Evolutionary conservation across 129 eudicot species (phyloP).

Genomic region (Centrapalus pauciflorus): DNA sequence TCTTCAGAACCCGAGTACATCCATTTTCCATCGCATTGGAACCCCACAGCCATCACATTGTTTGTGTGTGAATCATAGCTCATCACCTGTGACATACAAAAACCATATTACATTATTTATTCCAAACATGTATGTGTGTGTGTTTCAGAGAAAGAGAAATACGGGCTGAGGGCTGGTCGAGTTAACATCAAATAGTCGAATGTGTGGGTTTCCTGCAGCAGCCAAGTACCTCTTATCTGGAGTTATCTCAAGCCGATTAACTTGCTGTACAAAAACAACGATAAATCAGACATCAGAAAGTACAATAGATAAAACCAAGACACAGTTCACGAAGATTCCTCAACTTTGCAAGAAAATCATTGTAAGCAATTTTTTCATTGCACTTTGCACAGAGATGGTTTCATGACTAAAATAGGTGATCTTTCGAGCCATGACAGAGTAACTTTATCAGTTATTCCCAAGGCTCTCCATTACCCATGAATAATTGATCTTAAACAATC

Average conservation of each 20-base stretch:
- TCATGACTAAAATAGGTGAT: neutral
- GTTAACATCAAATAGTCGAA: slow-evolving; percentile 85
- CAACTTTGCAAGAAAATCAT: neutral
- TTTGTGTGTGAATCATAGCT: slow-evolving; percentile 96
- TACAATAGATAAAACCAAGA: neutral
- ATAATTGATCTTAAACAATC: neutral
- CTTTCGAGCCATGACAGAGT: neutral
- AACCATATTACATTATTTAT: neutral
- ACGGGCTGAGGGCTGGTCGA: slow-evolving; percentile 91
- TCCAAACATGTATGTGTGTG: slow-evolving; percentile 6
- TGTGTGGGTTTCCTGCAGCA: slow-evolving; percentile 96
- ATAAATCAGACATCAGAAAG: slow-evolving; percentile 13
- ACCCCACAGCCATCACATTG: slow-evolving; percentile 98
- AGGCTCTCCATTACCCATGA: neutral
- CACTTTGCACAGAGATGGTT: neutral
- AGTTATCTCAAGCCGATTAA: slow-evolving; percentile 93
- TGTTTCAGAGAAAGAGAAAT: neutral
- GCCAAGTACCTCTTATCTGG: slow-evolving; percentile 89
- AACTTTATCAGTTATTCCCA: neutral
- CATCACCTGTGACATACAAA: slow-evolving; percentile 55
- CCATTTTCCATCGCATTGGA: slow-evolving; percentile 94
- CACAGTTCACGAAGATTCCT: neutral
- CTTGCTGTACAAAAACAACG: slow-evolving; percentile 54
- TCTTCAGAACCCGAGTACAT: slow-evolving; percentile 99
- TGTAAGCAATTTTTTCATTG: neutral